Percentiles rank a stretch among this genome's conserved stretches.
These are phyloP conservation scores for Aspergillus ellipticus DNA, from an alignment of 495 filamentous ascomycete species.

Conservation along the genomic window DNA sequence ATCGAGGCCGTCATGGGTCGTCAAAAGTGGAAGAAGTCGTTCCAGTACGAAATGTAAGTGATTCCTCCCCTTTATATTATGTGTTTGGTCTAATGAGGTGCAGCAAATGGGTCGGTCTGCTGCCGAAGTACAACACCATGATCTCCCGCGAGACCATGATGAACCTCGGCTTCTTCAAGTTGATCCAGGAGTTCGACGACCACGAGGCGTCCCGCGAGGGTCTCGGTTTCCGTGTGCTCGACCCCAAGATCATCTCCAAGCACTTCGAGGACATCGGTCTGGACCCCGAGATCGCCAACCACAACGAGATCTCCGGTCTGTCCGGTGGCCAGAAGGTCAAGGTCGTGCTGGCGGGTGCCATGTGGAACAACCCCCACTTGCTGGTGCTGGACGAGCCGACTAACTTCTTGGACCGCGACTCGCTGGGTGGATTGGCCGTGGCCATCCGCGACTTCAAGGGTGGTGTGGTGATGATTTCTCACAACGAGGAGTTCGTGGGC, in stretches of 20 bases:
- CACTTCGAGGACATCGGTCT: conserved; percentile 97
- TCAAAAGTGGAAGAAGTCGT: conserved; percentile 98
- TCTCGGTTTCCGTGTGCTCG: conserved; percentile 88
- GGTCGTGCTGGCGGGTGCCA: conserved; percentile 93
- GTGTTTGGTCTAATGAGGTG: neutral
- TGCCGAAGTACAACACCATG: conserved; percentile 90
- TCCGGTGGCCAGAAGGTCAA: conserved; percentile 99
- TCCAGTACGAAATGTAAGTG: conserved; percentile 95
- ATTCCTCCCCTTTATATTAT: neutral
- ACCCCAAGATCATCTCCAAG: conserved; percentile 90
- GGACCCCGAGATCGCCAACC: conserved; percentile 95
- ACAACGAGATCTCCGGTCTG: conserved; percentile 95
- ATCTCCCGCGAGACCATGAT: conserved; percentile 90
- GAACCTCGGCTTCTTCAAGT: conserved; percentile 81
- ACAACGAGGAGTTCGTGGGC: conserved; percentile 98
- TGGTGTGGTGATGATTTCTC: conserved; percentile 97
- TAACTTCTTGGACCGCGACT: conserved; percentile 98
- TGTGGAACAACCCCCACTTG: conserved; percentile 99
- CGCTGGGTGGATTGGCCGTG: conserved; percentile 88
- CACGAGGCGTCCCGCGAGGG: conserved; percentile 97
- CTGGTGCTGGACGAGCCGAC: conserved; percentile 98
- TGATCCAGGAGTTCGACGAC: conserved; percentile 97
- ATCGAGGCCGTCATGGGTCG: conserved; percentile 90
- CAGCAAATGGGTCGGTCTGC: conserved; percentile 80
- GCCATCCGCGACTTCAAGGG: conserved; percentile 97